Base-by-base conservation (phyloP, 129 eudicot genomes). In the Flaveria sonorensis region DNA sequence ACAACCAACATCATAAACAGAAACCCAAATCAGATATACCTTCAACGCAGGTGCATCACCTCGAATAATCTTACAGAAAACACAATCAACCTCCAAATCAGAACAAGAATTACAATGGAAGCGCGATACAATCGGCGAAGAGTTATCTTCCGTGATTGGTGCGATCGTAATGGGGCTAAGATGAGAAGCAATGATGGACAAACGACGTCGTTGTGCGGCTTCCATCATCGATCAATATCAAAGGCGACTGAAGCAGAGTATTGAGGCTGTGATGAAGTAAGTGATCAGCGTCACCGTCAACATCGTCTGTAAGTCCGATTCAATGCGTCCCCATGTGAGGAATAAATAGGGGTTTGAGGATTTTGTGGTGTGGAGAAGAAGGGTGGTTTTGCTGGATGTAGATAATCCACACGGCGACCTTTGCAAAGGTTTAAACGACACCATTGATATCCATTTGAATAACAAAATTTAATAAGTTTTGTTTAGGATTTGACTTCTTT, bases 1-100 rank as follows among this genome's bases (percentile, higher is more conserved):
- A 69, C 40, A 36, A 36, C 8, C 40, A 36, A 36, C 0, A 36
- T 5, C 7, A 36, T 6, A 10, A 74, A 30, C 0, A 18, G 40
- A 57, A 68, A 62, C 60, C 20, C 28, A 51, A 50, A 45, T 32
- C 40, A 78, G 14, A 30, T 5, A 45, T 73, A 93, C 97, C 97
- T 93, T 93, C 2, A 88, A 70, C 76, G 99, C 89, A 75, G 94
- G 92, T 9, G 99, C 84, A 56, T 95, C 85, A 20, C 96, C 96
- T 10, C 68, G 77, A 81, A 87, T 42, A 86, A 95, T 95, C 87
- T 81, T 90, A 68, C 99, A 95, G 72, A 95, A 95, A 56, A 89
- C 87, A 77, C 97, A 93, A 62, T 83, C 86, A 48, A 52, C 11
- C 1, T 74, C 78, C 7, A 48, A 75, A 70, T 70, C 81, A 6